These are phyloP conservation scores for Thermothelomyces thermophilus DNA, from an alignment of 2,329 filamentous ascomycete genomes.

Conservation along the genomic window DNA sequence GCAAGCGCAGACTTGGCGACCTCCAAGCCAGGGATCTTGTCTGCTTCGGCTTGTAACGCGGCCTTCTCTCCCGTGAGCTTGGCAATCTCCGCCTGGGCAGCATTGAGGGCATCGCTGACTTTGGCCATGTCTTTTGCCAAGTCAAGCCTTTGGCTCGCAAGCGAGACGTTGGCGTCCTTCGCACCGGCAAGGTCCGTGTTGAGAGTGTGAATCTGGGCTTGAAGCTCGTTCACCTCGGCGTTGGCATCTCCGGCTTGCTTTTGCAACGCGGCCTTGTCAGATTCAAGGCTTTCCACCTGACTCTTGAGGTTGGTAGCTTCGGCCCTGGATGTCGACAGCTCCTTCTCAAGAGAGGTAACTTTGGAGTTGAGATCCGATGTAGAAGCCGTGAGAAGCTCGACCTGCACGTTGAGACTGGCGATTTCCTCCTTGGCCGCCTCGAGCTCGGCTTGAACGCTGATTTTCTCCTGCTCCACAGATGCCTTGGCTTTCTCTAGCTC, in stretches of 20 bases:
- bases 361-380: constrained; percentile 21
- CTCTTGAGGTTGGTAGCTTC: constrained; percentile 17
- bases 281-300: constrained; percentile 21
- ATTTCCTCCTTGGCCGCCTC: constrained; percentile 25
- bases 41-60: constrained; percentile 21
- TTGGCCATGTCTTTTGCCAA: constrained; percentile 18
- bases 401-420: constrained; percentile 25
- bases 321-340: constrained; percentile 21
- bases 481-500: constrained; percentile 21
- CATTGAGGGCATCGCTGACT: constrained; percentile 17
- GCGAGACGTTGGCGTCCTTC: constrained; percentile 25
- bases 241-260: constrained; percentile 19
- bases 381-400: constrained; percentile 27
- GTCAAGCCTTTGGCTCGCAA: constrained; percentile 25
- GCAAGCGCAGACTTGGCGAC: constrained; percentile 14
- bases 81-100: constrained; percentile 20
- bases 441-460: constrained; percentile 22
- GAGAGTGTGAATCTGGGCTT: constrained; percentile 20
- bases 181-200: constrained; percentile 25
- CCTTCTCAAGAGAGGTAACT: constrained; percentile 25
- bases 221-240: constrained; percentile 15
- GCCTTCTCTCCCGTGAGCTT: constrained; percentile 22
- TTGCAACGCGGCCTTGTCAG: constrained; percentile 23
- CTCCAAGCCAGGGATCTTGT: constrained; percentile 21
- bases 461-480: constrained; percentile 22